These are phyloP conservation scores for Gastroboletus turbinatus DNA, from an alignment of 1,284 basidiomycete species.

Conservation along the genomic window DNA sequence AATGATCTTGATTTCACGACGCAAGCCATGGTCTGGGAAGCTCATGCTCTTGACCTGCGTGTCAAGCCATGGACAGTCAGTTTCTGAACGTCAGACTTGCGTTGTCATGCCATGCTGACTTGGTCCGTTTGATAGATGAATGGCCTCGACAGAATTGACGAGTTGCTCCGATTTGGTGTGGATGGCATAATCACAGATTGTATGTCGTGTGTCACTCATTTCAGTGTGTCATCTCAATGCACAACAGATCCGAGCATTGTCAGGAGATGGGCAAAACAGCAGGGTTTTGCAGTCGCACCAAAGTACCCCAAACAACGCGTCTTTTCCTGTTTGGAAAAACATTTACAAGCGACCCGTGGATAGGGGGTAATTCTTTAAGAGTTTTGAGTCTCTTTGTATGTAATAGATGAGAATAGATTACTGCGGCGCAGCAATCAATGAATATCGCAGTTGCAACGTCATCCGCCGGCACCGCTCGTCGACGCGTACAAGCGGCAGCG, in stretches of 20 bases:
- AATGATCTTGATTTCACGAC: slow-evolving; percentile 62
- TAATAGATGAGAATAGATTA: background rate
- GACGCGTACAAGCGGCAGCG: background rate
- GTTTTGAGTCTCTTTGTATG: too few relatives aligned
- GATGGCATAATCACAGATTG: slow-evolving; percentile 77
- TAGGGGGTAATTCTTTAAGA: background rate
- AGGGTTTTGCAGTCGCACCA: slow-evolving; percentile 49
- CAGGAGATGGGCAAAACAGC: slow-evolving; percentile 52
- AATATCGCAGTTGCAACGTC: background rate
- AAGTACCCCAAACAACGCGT: slow-evolving; percentile 57
- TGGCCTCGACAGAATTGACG: slow-evolving; percentile 56
- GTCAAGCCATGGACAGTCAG: slow-evolving; percentile 77
- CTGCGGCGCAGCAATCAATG: background rate
- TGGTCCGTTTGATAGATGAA: slow-evolving; percentile 45
- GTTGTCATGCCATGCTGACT: slow-evolving; percentile 13
- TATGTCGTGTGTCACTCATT: slow-evolving; percentile 22
- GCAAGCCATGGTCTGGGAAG: slow-evolving; percentile 62
- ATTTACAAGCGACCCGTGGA: slow-evolving; percentile 25
- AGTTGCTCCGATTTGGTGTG: slow-evolving; percentile 57
- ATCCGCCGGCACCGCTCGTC: background rate
- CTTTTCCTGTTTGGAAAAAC: slow-evolving; percentile 53
- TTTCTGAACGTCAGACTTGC: slow-evolving; percentile 7
- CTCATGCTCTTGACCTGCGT: slow-evolving; percentile 59
- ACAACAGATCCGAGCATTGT: slow-evolving; percentile 50
- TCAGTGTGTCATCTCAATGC: slow-evolving; percentile 4